Evolutionary conservation across 345 rosid species (phyloP), one percentile per base, ranked within the genome.

Genomic region (Lenwebbia sp.): DNA sequence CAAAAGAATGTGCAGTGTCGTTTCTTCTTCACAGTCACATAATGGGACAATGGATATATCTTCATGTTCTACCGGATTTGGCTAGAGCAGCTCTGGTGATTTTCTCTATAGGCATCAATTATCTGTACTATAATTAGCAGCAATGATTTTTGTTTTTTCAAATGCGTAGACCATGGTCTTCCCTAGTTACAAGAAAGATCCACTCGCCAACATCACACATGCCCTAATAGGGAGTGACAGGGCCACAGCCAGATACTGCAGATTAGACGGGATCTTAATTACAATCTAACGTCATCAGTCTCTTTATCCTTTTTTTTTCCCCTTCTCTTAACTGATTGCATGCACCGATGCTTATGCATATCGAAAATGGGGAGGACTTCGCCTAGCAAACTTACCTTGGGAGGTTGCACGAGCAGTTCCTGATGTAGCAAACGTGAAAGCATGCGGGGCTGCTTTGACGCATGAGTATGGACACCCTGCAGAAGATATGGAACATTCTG

Each of bases 401-500:
- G 97, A 95, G 83, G 90, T 92, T 84, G 95, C 98, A 81, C 95
- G 89, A 50, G 96, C 98, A 37, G 95, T 95, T 65, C 95, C 94
- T 15, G 89, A 87, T 56, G 94, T 83, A 88, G 84, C 88, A 75
- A 91, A 94, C 23, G 92, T 25, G 86, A 96, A 96, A 83, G 93
- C 99, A 30, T 93, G 92, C 55, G 96, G 92, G 21, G 98, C 98
- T 89, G 93, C 90, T 88, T 93, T 85, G 26, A 94, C 96, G 82
- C 98, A 97, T 41, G 99, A 92, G 85, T 93, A 93, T 3, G 98
- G 92, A 85, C 99, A 97, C 54, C 93, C 98, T 96, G 91, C 83
- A 85, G 22, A 85, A 78, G 83, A 26, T 13, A 85, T 37, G 53
- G 37, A 53, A 85, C 25, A 11, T 33, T 40, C 22, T 41, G 54